phyloP scores from a whole-genome alignment of 768 basidiomycete genomes.

The Tephrocybe sp. region DNA sequence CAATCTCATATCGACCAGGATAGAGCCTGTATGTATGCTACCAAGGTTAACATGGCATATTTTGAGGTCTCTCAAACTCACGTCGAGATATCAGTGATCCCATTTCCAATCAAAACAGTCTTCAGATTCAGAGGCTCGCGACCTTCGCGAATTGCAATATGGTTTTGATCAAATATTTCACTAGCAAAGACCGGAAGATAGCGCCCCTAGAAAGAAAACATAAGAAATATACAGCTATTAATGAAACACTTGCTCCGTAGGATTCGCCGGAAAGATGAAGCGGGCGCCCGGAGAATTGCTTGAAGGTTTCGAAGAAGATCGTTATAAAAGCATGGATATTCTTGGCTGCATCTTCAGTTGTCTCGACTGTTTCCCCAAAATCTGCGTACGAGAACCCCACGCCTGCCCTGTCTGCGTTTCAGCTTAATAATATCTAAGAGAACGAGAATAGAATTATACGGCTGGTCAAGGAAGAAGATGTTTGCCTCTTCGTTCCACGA shows the following conservation, averaged over 20 bases:
- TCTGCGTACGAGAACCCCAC: slow-evolving; percentile 76
- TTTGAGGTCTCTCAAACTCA: slow-evolving; percentile 6
- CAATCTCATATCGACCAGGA: slow-evolving; percentile 54
- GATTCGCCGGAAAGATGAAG: slow-evolving; percentile 81
- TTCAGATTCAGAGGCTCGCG: slow-evolving; percentile 63
- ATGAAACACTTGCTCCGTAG: slow-evolving; percentile 54
- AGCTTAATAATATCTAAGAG: background rate
- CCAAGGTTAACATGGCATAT: background rate
- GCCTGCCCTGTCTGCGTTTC: slow-evolving; percentile 43
- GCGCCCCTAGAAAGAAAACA: slow-evolving; percentile 47
- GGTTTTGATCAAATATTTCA: slow-evolving; percentile 74
- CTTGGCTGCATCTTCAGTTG: slow-evolving; percentile 78
- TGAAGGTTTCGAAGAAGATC: slow-evolving; percentile 81
- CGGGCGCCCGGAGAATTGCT: slow-evolving; percentile 63
- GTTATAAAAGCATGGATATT: slow-evolving; percentile 74
- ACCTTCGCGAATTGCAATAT: slow-evolving; percentile 48
- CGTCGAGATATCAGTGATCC: slow-evolving; percentile 50
- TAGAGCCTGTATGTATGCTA: slow-evolving; percentile 29
- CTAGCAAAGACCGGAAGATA: slow-evolving; percentile 75
- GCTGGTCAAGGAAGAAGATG: background rate
- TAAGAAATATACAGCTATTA: background rate
- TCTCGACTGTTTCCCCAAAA: slow-evolving; percentile 65
- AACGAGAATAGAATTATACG: background rate
- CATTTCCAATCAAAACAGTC: slow-evolving; percentile 70
- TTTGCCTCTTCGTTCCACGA: slow-evolving; percentile 52